A percentile compares a stretch with the other conserved stretches of the same genome.
phyloP scores from a whole-genome alignment of 345 rosid species.

The Geranium brycei region DNA sequence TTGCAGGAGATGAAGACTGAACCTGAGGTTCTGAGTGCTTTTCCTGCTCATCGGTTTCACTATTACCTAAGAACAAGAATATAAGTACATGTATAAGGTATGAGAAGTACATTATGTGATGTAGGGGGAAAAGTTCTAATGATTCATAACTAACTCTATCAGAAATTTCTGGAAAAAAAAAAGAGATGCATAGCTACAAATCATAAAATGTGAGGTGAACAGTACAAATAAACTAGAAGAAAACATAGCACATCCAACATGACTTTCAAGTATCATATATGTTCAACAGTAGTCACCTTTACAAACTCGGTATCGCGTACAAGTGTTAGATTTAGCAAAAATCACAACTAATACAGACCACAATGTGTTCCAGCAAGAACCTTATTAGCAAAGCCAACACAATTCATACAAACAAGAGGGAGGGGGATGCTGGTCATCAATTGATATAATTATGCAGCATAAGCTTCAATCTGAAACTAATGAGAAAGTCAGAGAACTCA shows the following conservation, averaged over 20 bases:
- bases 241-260: no score
- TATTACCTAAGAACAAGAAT: constrained; percentile 30
- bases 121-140: not conserved
- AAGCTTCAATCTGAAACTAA: not conserved
- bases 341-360: no score
- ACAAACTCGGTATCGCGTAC: not conserved
- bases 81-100: not conserved
- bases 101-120: not conserved
- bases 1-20: constrained; percentile 28
- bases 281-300: no score
- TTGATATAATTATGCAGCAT: not conserved
- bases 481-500: not conserved
- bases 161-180: no score
- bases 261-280: no score
- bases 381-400: no score
- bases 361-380: no score
- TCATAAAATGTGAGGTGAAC: not conserved
- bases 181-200: not conserved
- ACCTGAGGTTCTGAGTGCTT: constrained; percentile 37
- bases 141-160: not conserved
- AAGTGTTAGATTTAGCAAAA: not conserved
- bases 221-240: no score
- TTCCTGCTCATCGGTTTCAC: constrained; percentile 54
- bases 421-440: not conserved
- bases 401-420: no score